These are phyloP conservation scores for Batkoa obscura DNA, from an alignment of 371 early-diverging fungal species.

Conservation along the genomic window DNA sequence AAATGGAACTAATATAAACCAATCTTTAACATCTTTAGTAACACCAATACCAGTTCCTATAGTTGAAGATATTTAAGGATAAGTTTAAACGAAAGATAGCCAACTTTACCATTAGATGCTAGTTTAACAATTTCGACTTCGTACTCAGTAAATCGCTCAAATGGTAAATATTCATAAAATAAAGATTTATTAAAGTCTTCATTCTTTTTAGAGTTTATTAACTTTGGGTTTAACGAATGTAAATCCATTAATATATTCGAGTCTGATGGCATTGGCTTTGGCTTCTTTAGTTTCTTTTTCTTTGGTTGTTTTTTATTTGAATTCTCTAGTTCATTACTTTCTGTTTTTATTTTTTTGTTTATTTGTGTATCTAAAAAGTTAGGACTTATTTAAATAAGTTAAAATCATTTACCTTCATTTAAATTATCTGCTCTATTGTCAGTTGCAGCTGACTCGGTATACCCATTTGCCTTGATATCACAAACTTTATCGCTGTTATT, in stretches of 20 bases:
- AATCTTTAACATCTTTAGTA: background rate
- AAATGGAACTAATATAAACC: constrained; percentile 4
- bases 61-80: background rate
- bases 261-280: background rate
- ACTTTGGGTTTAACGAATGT: background rate
- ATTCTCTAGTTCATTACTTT: too few species aligned
- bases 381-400: too few species aligned
- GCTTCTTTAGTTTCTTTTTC: background rate
- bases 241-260: background rate
- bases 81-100: background rate
- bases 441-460: too few species aligned
- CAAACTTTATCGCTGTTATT: too few species aligned
- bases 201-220: background rate
- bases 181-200: background rate
- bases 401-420: too few species aligned
- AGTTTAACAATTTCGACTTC: constrained; percentile 2
- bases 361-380: too few species aligned
- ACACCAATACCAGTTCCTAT: background rate
- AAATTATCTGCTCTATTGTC: too few species aligned
- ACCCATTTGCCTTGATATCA: too few species aligned
- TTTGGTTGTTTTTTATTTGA: background rate
- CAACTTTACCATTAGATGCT: background rate
- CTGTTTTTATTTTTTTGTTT: too few species aligned
- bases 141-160: background rate
- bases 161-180: constrained; percentile 3